Conservation (phyloP, 768 basidiomycete species). For the Russula virescens region DNA sequence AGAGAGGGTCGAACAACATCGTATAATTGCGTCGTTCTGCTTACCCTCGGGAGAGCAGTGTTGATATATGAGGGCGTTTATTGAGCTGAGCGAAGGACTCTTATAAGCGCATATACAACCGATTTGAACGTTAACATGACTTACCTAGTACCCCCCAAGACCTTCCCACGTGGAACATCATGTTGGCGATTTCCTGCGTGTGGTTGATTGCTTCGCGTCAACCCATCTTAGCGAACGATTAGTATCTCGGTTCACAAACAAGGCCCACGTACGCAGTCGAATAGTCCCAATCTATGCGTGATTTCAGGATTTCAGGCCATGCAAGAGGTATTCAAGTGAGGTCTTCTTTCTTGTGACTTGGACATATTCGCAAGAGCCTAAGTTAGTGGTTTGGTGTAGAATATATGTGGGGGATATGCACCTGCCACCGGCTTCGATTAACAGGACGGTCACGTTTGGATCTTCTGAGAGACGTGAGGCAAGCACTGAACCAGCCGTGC, state of each 20-base stretch:
- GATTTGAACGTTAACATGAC: background rate
- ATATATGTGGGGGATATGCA: slow-evolving; percentile 24
- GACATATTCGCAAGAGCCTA: slow-evolving; percentile 14
- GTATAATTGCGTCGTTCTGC: too few relatives aligned
- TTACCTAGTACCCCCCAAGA: slow-evolving; percentile 19
- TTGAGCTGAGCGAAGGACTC: too few relatives aligned
- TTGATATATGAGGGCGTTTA: too few relatives aligned
- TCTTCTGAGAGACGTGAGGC: too few relatives aligned
- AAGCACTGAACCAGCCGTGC: slow-evolving; percentile 62
- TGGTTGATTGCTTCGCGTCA: slow-evolving; percentile 3
- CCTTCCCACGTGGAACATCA: slow-evolving; percentile 21
- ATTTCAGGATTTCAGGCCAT: slow-evolving; percentile 16
- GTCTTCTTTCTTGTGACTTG: slow-evolving; percentile 1
- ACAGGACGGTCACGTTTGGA: too few relatives aligned
- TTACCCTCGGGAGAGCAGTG: too few relatives aligned
- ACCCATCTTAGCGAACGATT: background rate
- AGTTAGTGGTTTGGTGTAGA: background rate
- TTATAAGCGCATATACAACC: background rate
- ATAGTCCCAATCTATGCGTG: slow-evolving; percentile 20
- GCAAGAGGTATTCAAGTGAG: slow-evolving; percentile 24
- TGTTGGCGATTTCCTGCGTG: slow-evolving; percentile 9
- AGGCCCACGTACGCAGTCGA: slow-evolving; percentile 15
- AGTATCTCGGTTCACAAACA: background rate
- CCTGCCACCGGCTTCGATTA: slow-evolving; percentile 62
- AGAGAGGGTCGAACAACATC: too few relatives aligned